Evolutionary conservation across 2,329 filamentous ascomycete species (phyloP).

Genomic region (Penicillium sp.): DNA sequence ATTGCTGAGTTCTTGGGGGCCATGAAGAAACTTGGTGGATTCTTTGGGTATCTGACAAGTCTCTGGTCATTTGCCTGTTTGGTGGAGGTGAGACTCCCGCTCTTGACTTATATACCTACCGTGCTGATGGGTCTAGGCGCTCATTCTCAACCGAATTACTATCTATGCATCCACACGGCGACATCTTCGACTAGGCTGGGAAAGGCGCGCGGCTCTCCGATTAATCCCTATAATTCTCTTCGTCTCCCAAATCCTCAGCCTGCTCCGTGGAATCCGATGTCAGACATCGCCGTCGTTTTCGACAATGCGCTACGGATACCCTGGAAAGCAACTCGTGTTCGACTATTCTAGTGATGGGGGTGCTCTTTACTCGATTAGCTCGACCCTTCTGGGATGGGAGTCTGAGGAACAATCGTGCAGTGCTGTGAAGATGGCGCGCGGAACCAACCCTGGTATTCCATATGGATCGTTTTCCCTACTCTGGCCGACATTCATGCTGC

Average conservation of each 20-base stretch:
- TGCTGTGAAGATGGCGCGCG: conserved; percentile 69
- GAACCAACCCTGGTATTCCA: conserved; percentile 55
- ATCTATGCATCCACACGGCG: conserved; percentile 89
- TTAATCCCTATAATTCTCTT: conserved; percentile 70
- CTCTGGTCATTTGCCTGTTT: conserved; percentile 90
- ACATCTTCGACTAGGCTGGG: conserved; percentile 72
- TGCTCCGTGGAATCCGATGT: conserved; percentile 85
- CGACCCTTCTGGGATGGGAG: conserved; percentile 68
- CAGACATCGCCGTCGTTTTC: conserved; percentile 77
- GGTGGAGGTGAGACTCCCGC: conserved; percentile 57
- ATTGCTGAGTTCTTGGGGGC: conserved; percentile 49
- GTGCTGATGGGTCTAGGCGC: conserved; percentile 52
- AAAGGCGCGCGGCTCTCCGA: conserved; percentile 67
- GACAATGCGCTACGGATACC: conserved; percentile 66
- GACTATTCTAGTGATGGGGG: conserved; percentile 69
- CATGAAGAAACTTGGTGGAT: conserved; percentile 71
- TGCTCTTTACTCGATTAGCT: conserved; percentile 70
- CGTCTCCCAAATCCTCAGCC: conserved; percentile 61
- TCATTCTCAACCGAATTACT: conserved; percentile 85
- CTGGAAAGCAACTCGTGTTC: conserved; percentile 62
- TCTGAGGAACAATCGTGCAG: conserved; percentile 72
- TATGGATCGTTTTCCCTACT: conserved; percentile 71
- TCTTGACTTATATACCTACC: background rate
- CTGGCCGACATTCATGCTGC: conserved; percentile 51
- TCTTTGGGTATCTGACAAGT: conserved; percentile 87